Base-by-base conservation (phyloP, 169 alveolate genomes). In the Besnoitia besnoiti region DNA sequence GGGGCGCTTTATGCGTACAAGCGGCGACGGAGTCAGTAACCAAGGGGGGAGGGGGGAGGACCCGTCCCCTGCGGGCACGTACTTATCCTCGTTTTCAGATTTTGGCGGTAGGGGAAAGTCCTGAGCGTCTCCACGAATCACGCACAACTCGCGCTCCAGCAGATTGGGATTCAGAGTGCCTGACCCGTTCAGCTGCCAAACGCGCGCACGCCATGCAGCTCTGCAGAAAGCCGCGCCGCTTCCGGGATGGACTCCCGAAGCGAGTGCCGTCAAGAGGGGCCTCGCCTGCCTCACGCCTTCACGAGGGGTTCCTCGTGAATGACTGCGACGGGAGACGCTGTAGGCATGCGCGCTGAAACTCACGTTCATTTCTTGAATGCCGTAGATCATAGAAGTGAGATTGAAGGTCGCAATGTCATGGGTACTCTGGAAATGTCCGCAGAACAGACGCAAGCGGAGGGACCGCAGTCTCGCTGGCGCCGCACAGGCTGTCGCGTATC, bases 351-450 rank as follows among this genome's bases (percentile, higher is more conserved):
- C 73, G 33, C 42, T 73, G 40, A 73, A 12, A 73, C 84, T 33
- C 42, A 73, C 84, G 49, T 33, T 39, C 46, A 10, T 10, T 39
- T 73, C 84, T 39, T 73, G 46, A 37, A 77, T 51, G 19, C 35
- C n/a, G 87, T 77, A 77, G 42, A 77, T 30, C 0, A 40, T 39
- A 21, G 61, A 44, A 0, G 61, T 40, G 37, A 77, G n/a, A 27
- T 77, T 77, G 87, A 77, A 77, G 7, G 50, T 42, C 87, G 47
- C 47, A 59, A 77, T 77, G 40, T 77, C 87, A 5, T 77, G 87
- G 14, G 87, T n/a, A 14, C 40, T 40, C 87, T 77, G 87, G 8
- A 37, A 27, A 33, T 16, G 5, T 2, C 12, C 35, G 8, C 50
- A 44, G 50, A 30, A 46, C 37, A 77, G 33, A 73, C 14, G 67